Base-by-base conservation (phyloP, 768 basidiomycete genomes). In the Ephemerocybe angulata region DNA sequence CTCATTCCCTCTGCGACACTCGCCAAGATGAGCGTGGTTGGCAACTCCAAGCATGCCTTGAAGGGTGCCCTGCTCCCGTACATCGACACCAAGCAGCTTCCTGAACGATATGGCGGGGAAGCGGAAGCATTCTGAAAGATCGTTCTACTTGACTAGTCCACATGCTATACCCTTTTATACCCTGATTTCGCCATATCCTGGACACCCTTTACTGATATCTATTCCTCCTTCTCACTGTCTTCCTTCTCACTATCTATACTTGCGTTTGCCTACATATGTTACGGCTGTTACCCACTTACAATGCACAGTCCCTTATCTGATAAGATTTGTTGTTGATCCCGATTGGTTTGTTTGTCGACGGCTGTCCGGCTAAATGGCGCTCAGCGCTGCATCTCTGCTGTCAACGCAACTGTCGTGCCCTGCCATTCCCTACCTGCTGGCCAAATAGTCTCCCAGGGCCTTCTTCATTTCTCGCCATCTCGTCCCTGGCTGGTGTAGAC, bases 1-100 rank as follows among this genome's bases (percentile, higher is more conserved):
- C 65, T 93, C 58, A 66, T 93, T 13, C 80, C 90, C 1, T 67
- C 87, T 6, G 80, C 79, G 27, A 92, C 90, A n/a, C 65, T 89
- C 30, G 84, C 85, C 7, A 93, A 92, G 76, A 88, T 93, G 86
- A 72, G 75, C 30, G 85, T 92, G 33, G 86, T 90, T 17, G 90
- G 90, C 38, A 74, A 77, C 22, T 83, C 88, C 15, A 67, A 77
- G n/a, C 69, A 74, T 54, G 70, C 79, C 0, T 82, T 92, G 41
- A 74, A 76, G 54, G 80, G 81, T 59, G 83, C 83, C 1, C 75
- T 93, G 12, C 64, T 78, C n/a, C 78, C 79, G 2, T 61, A 80
- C 49, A 82, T 92, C 40, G 76, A 82, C 37, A 68, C 68, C 5
- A 69, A 75, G 3, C 69, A 90, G 61, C 73, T 93, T 35, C 90